phyloP scores from a whole-genome alignment of 345 rosid genomes.

The Sonneratia caseolaris region DNA sequence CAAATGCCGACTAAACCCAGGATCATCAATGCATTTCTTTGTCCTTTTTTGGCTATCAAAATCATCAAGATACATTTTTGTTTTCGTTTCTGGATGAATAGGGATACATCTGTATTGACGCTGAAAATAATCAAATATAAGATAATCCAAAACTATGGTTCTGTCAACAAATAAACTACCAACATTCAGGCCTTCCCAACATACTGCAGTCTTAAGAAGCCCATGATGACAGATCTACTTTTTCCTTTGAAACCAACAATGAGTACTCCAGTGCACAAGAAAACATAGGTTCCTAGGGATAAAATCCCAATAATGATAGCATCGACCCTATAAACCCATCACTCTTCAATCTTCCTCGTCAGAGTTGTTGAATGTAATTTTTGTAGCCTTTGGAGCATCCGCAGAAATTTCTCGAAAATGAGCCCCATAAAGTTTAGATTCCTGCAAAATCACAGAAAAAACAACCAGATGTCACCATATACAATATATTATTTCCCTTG shows the following conservation, averaged over 20 bases:
- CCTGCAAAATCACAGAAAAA: conserved; percentile 29
- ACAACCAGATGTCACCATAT: not conserved
- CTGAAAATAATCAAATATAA: not conserved
- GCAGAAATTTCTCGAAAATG: conserved; percentile 82
- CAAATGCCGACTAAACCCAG: too few relatives aligned
- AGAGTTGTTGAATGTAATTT: conserved; percentile 57
- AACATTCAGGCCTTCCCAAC: too few relatives aligned
- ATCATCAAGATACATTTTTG: too few relatives aligned
- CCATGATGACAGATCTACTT: not conserved
- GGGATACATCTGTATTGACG: not conserved
- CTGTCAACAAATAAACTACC: not conserved
- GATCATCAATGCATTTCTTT: too few relatives aligned
- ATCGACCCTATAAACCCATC: conserved; percentile 1
- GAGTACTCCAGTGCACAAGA: not conserved
- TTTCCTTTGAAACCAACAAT: not conserved
- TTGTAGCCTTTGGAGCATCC: conserved; percentile 83
- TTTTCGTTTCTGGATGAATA: too few relatives aligned
- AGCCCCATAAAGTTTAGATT: conserved; percentile 90
- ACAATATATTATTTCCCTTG: not conserved
- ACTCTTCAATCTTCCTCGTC: conserved; percentile 59
- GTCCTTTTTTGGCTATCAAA: too few relatives aligned
- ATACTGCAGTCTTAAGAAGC: not conserved
- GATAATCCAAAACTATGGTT: not conserved
- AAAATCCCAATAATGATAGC: not conserved
- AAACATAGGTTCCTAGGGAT: not conserved